These are phyloP conservation scores for Candida sithepensis DNA, from an alignment of 805 yeast genomes.

Conservation along the genomic window DNA sequence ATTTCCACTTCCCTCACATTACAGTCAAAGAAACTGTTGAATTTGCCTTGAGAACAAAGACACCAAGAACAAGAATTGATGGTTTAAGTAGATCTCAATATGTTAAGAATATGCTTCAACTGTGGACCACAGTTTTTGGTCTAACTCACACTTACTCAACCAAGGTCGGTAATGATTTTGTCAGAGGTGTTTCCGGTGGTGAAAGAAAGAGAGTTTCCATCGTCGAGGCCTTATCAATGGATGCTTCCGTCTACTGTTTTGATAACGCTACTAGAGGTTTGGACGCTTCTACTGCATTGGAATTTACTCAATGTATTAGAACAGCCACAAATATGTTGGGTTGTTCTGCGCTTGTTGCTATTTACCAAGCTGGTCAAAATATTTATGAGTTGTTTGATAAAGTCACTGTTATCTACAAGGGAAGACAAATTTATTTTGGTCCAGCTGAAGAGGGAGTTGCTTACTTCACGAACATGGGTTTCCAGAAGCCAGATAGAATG, in stretches of 20 bases:
- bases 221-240: constrained; percentile 57
- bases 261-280: constrained; percentile 70
- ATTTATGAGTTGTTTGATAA: constrained; percentile 61
- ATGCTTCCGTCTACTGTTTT: constrained; percentile 57
- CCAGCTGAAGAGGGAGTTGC: constrained; percentile 50
- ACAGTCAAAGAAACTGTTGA: constrained; percentile 70
- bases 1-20: constrained; percentile 71
- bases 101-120: constrained; percentile 39
- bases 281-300: constrained; percentile 70
- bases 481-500: constrained; percentile 60
- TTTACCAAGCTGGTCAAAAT: constrained; percentile 66
- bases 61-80: constrained; percentile 50
- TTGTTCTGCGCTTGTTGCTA: constrained; percentile 58
- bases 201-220: constrained; percentile 69
- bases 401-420: constrained; percentile 55
- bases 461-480: constrained; percentile 63
- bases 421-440: constrained; percentile 60
- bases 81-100: constrained; percentile 39
- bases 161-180: constrained; percentile 61
- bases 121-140: constrained; percentile 54
- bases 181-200: constrained; percentile 70
- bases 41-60: constrained; percentile 67
- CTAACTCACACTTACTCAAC: constrained; percentile 57
- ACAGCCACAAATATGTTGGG: constrained; percentile 58
- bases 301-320: constrained; percentile 58